phyloP scores from a whole-genome alignment of 805 yeast species.

The Starmerella bombi region DNA sequence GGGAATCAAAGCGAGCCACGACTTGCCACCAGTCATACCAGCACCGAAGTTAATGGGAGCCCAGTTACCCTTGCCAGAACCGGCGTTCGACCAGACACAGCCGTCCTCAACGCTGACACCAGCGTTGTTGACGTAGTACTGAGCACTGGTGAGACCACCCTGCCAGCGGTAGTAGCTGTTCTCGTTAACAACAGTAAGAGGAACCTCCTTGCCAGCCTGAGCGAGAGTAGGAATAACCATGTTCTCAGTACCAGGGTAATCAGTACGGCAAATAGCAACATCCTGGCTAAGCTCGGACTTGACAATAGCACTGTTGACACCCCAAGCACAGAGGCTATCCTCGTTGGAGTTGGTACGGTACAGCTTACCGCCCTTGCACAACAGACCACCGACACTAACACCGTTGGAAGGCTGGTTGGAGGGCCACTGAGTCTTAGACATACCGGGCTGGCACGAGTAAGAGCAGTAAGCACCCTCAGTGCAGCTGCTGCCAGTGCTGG shows the following conservation, averaged over 20 bases:
- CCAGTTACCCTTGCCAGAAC: conserved; percentile 90
- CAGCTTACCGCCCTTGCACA: conserved; percentile 71
- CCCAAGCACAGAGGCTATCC: conserved; percentile 78
- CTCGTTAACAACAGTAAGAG: conserved; percentile 69
- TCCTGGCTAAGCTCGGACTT: conserved; percentile 47
- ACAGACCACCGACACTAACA: conserved; percentile 85
- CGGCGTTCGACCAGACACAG: conserved; percentile 80
- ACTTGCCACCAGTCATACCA: conserved; percentile 57
- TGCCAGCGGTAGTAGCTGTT: conserved; percentile 68
- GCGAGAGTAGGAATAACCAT: conserved; percentile 91
- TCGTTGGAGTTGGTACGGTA: conserved; percentile 62
- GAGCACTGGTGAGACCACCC: conserved; percentile 77
- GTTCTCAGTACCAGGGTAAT: conserved; percentile 98
- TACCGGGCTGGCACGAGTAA: conserved; percentile 96
- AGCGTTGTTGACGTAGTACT: conserved; percentile 93
- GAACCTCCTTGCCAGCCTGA: conserved; percentile 47
- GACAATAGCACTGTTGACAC: conserved; percentile 54
- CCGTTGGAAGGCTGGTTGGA: conserved; percentile 73
- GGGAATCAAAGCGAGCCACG: conserved; percentile 84
- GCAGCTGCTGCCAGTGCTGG: conserved; percentile 54
- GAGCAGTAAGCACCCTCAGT: conserved; percentile 89
- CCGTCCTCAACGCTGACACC: conserved; percentile 86
- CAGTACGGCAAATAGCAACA: conserved; percentile 93
- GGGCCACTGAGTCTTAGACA: conserved; percentile 99
- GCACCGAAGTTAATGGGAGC: conserved; percentile 94